Evolutionary conservation across 164 flowering plant species (phyloP), one percentile per base, ranked within the genome.

Genomic region (Nymphaea colorata): DNA sequence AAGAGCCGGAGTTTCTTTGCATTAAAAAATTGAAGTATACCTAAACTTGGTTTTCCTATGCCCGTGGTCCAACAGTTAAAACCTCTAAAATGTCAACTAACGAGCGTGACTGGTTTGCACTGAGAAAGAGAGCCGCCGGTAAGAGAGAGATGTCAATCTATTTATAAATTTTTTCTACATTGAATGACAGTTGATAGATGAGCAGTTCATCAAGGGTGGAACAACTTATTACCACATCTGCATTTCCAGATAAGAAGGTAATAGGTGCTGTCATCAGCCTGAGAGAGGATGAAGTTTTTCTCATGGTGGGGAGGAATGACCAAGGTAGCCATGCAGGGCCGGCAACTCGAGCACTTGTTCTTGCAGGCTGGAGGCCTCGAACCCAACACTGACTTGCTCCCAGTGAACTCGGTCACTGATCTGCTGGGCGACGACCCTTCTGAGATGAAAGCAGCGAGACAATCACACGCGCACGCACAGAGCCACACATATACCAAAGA

Each of bases 161-260:
- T 4, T 8, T 51, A 4, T 4, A 2, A 14, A 4, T 51, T 7
- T 4, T 51, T 51, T 51, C 55, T 51, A 51, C 55, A 51, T 51
- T 8, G 55, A 51, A 7, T 14, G 12, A 51, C 7, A 7, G 12
- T n/a, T n/a, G n/a, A n/a, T n/a, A n/a, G n/a, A n/a, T n/a, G n/a
- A n/a, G n/a, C n/a, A n/a, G n/a, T n/a, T 8, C 10, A 61, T 72
- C 70, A 72, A 53, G 74, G 74, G 4, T 67, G 66, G 57, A 72
- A 72, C 61, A 72, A 63, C 64, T 59, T 72, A 67, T 86, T 67
- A 15, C 92, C 90, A 73, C 94, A 90, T 75, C 75, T 81, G 78
- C 97, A 91, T 79, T 81, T 87, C 94, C 94, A 91, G 17, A 85
- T 81, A 62, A 88, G 81, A 15, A 86, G 89, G 76, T 91, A 91